A percentile compares a stretch with the other conserved stretches of the same genome.
Evolutionary conservation across 2,329 filamentous ascomycete species (phyloP).

Genomic region (Fusarium clavum): DNA sequence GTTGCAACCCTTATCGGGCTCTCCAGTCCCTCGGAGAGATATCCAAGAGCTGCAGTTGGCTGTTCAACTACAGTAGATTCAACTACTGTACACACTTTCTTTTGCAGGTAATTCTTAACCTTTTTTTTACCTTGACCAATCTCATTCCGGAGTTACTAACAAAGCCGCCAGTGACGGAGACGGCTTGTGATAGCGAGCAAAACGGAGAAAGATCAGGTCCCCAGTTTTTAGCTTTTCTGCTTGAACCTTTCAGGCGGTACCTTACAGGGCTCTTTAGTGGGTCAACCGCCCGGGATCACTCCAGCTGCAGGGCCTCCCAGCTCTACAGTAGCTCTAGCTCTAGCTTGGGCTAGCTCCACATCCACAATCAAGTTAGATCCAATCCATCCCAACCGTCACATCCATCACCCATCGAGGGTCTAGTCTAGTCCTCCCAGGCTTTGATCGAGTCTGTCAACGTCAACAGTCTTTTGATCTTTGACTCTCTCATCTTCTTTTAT

Average conservation of each 20-base stretch:
- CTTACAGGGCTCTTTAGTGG: slow-evolving; percentile 39
- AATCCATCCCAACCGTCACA: slow-evolving; percentile 12
- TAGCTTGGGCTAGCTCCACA: slow-evolving; percentile 1
- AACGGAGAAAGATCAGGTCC: neutral
- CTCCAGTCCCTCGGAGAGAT: slow-evolving; percentile 21
- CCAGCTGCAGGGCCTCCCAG: neutral
- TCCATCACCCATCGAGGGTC: slow-evolving; percentile 5
- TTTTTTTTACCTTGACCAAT: neutral
- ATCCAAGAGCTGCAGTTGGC: slow-evolving; percentile 9
- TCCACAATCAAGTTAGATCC: slow-evolving; percentile 17
- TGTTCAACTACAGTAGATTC: neutral
- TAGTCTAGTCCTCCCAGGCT: neutral
- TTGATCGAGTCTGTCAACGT: slow-evolving; percentile 22
- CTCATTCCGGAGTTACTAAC: slow-evolving; percentile 24
- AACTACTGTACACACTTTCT: neutral
- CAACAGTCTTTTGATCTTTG: slow-evolving; percentile 7
- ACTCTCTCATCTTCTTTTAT: slow-evolving; percentile 2
- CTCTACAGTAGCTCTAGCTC: neutral
- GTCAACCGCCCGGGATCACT: slow-evolving; percentile 13
- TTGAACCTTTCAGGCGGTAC: slow-evolving; percentile 36
- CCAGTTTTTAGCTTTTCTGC: slow-evolving; percentile 24
- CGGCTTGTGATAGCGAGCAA: slow-evolving; percentile 13
- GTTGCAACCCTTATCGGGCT: slow-evolving; percentile 18
- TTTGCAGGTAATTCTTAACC: neutral
- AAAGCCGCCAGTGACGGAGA: slow-evolving; percentile 25